phyloP scores from a whole-genome alignment of 225 moss, liverwort and hornwort genomes.

The Straminergon stramineum region DNA sequence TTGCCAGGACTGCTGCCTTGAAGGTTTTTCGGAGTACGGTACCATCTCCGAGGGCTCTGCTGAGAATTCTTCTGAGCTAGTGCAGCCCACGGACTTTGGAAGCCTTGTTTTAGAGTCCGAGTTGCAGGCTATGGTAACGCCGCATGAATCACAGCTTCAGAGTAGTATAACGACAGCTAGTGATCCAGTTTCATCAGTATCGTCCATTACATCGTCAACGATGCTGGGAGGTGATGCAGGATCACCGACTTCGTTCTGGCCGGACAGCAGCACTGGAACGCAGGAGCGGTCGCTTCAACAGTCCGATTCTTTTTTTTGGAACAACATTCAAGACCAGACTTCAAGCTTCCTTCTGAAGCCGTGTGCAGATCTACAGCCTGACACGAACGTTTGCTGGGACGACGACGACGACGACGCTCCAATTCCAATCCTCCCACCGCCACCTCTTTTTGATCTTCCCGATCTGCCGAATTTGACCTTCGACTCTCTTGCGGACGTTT shows the following conservation, averaged over 20 bases:
- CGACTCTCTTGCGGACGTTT: slow-evolving; percentile 27
- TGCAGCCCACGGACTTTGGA: neutral
- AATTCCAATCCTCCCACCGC: slow-evolving; percentile 12
- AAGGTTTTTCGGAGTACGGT: neutral
- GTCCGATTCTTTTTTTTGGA: slow-evolving; percentile 6
- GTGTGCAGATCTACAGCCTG: slow-evolving; percentile 1
- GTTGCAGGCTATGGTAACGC: neutral
- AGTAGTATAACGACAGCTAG: slow-evolving; percentile 5
- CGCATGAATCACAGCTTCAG: slow-evolving; percentile 5
- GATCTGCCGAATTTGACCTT: slow-evolving; percentile 26
- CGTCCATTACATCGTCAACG: slow-evolving; percentile 30
- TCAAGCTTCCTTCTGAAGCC: slow-evolving; percentile 9
- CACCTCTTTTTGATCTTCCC: slow-evolving; percentile 28
- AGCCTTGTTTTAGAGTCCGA: slow-evolving; percentile 20
- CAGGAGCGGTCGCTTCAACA: neutral
- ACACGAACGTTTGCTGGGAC: slow-evolving; percentile 18
- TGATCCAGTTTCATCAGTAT: slow-evolving; percentile 15
- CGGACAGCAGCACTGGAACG: slow-evolving; percentile 4
- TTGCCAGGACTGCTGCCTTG: slow-evolving; percentile 9
- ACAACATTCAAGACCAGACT: slow-evolving; percentile 2
- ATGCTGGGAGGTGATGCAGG: slow-evolving; percentile 23
- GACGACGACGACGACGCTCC: neutral
- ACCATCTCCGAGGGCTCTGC: slow-evolving; percentile 12
- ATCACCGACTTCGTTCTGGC: slow-evolving; percentile 51
- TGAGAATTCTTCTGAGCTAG: slow-evolving; percentile 8